Percentiles rank a stretch among this genome's conserved stretches.
Conservation (phyloP, 1,284 basidiomycete species). For the Peniophora sp. region DNA sequence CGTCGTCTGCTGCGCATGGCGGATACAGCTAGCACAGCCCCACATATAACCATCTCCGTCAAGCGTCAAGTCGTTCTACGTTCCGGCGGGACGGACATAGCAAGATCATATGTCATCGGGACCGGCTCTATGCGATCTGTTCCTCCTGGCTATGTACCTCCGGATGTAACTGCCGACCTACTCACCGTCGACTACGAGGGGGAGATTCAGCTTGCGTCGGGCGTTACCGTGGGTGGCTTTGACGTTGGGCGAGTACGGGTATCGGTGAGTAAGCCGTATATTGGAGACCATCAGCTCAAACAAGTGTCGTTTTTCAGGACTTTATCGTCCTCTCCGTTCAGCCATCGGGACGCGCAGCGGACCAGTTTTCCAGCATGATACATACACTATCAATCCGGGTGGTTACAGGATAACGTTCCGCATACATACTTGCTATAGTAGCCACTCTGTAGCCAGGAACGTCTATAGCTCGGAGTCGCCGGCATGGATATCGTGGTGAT, state of each 20-base stretch:
- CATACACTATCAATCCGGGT: too few relatives aligned
- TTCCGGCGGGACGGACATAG: conserved; percentile 21
- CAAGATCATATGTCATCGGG: conserved; percentile 27
- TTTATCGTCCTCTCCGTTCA: too few relatives aligned
- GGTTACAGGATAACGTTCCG: too few relatives aligned
- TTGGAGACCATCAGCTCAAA: too few relatives aligned
- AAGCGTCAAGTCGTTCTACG: conserved; percentile 31
- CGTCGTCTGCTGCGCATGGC: conserved; percentile 7
- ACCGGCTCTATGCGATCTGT: conserved; percentile 31
- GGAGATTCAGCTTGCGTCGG: conserved; percentile 15
- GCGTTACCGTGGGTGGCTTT: conserved; percentile 17
- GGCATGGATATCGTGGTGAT: too few relatives aligned
- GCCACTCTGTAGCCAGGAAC: too few relatives aligned
- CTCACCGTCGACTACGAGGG: conserved; percentile 25
- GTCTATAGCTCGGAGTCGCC: too few relatives aligned
- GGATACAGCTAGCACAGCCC: conserved; percentile 10
- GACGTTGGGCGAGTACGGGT: conserved; percentile 22
- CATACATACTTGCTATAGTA: too few relatives aligned
- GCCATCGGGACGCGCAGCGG: too few relatives aligned
- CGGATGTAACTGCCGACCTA: conserved; percentile 5
- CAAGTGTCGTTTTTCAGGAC: too few relatives aligned
- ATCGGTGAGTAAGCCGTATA: conserved; percentile 18
- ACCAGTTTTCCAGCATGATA: too few relatives aligned
- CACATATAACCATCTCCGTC: conserved; percentile 31
- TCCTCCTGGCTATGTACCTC: conserved; percentile 20